These are phyloP conservation scores for Sugiyamaella smithiae DNA, from an alignment of 805 yeast species.

Conservation along the genomic window DNA sequence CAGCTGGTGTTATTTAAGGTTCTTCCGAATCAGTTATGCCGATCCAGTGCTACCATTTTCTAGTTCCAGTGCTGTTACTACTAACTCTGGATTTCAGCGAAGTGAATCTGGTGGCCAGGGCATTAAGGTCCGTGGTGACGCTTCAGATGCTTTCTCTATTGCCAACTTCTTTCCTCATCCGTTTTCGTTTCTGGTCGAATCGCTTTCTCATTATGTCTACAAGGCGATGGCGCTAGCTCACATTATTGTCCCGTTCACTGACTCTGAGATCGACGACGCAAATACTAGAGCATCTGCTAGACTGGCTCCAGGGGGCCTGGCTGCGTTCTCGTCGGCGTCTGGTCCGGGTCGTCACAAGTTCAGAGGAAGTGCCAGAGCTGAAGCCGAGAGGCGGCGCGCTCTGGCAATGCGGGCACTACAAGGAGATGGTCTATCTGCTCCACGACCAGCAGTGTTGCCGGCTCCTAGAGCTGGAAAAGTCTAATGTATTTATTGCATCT, in stretches of 20 bases:
- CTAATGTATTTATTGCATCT: slow-evolving; percentile 1
- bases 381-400: slow-evolving; percentile 36
- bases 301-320: slow-evolving; percentile 95
- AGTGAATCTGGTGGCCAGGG: slow-evolving; percentile 10
- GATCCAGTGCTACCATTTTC: slow-evolving; percentile 54
- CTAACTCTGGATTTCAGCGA: neutral
- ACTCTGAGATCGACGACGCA: slow-evolving; percentile 67
- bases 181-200: slow-evolving; percentile 49
- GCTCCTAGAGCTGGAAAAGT: slow-evolving; percentile 16
- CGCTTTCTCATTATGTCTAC: slow-evolving; percentile 47
- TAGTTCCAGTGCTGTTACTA: slow-evolving; percentile 10
- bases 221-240: slow-evolving; percentile 43
- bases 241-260: slow-evolving; percentile 60
- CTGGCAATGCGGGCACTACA: slow-evolving; percentile 36
- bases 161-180: slow-evolving; percentile 79
- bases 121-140: slow-evolving; percentile 64
- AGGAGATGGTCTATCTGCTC: slow-evolving; percentile 11
- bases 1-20: slow-evolving; percentile 76
- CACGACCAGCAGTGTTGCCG: slow-evolving; percentile 19
- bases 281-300: slow-evolving; percentile 73
- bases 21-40: slow-evolving; percentile 57
- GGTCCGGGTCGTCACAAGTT: neutral
- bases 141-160: slow-evolving; percentile 82
- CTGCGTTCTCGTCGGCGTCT: slow-evolving; percentile 42
- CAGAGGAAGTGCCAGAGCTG: slow-evolving; percentile 30